Percentiles rank a stretch among this genome's conserved stretches.
Evolutionary conservation across 768 basidiomycete species (phyloP).

Genomic region (Psilocybe sp.): DNA sequence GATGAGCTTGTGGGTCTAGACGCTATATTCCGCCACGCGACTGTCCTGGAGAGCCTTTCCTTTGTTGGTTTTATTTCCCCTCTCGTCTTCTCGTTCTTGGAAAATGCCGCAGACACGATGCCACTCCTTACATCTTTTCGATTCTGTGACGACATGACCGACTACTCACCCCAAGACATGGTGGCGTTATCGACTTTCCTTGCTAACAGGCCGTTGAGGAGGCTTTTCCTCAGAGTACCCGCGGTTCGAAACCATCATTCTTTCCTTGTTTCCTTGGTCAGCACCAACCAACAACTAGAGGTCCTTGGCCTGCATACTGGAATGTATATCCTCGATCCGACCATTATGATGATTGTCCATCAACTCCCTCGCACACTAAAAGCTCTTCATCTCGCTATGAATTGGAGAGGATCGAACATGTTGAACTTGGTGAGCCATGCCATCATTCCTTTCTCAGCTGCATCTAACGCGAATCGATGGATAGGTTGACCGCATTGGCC

Average conservation of each 20-base stretch:
- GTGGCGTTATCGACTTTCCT: slow-evolving; percentile 28
- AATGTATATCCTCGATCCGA: slow-evolving; percentile 18
- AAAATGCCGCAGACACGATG: slow-evolving; percentile 20
- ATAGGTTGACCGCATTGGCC: slow-evolving; percentile 23
- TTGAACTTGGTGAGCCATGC: slow-evolving; percentile 22
- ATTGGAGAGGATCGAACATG: slow-evolving; percentile 28
- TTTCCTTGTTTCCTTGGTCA: slow-evolving; percentile 19
- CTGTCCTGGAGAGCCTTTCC: slow-evolving; percentile 33
- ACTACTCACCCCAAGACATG: neutral
- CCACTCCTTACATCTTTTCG: slow-evolving; percentile 35
- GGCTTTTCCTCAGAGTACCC: slow-evolving; percentile 34
- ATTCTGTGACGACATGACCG: slow-evolving; percentile 25
- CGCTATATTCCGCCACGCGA: slow-evolving; percentile 29
- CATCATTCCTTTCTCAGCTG: too few species aligned
- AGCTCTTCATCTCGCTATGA: slow-evolving; percentile 34
- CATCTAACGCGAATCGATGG: neutral
- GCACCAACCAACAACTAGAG: slow-evolving; percentile 24
- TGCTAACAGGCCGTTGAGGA: slow-evolving; percentile 24
- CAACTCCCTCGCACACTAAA: slow-evolving; percentile 26
- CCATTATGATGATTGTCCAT: slow-evolving; percentile 20
- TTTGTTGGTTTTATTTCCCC: slow-evolving; percentile 29
- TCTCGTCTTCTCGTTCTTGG: slow-evolving; percentile 26
- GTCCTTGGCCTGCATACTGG: slow-evolving; percentile 40
- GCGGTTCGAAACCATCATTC: slow-evolving; percentile 18
- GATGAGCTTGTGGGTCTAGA: slow-evolving; percentile 7